Evolutionary conservation across 495 filamentous ascomycete species (phyloP).

Genomic region (Hypomontagnella monticulosa): DNA sequence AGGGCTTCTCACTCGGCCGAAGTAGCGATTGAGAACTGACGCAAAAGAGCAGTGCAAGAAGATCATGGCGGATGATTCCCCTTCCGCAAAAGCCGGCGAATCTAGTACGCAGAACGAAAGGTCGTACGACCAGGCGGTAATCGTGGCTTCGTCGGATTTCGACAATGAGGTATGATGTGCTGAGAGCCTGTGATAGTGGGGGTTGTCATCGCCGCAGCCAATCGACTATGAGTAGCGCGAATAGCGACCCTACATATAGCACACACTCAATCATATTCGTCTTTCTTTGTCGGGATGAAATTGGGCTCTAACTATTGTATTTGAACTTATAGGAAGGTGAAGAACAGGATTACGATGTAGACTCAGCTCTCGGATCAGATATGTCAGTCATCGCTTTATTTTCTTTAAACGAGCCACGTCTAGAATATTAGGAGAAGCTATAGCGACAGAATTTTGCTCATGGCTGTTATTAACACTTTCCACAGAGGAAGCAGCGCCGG

Average conservation of each 20-base stretch:
- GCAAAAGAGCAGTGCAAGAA: conserved; percentile 9
- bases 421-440: neutral
- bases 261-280: too few relatives aligned
- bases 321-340: conserved; percentile 28
- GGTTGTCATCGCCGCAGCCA: conserved; percentile 6
- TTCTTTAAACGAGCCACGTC: neutral
- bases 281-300: neutral
- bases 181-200: neutral
- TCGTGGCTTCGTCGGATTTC: conserved; percentile 25
- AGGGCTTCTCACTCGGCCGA: neutral
- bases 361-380: conserved; percentile 45
- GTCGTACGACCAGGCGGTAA: conserved; percentile 19
- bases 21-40: conserved; percentile 3
- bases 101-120: conserved; percentile 8
- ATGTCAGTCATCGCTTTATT: conserved; percentile 34
- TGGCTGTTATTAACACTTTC: conserved; percentile 9
- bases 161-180: conserved; percentile 32
- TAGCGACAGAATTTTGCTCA: neutral
- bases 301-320: conserved; percentile 14
- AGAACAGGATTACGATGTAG: conserved; percentile 35
- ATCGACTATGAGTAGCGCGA: conserved; percentile 4
- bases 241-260: neutral
- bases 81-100: conserved; percentile 18
- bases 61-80: conserved; percentile 32
- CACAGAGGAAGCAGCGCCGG: conserved; percentile 48